phyloP scores from a whole-genome alignment of 1,139 yeast species.

The Suhomyces yuchorum region DNA sequence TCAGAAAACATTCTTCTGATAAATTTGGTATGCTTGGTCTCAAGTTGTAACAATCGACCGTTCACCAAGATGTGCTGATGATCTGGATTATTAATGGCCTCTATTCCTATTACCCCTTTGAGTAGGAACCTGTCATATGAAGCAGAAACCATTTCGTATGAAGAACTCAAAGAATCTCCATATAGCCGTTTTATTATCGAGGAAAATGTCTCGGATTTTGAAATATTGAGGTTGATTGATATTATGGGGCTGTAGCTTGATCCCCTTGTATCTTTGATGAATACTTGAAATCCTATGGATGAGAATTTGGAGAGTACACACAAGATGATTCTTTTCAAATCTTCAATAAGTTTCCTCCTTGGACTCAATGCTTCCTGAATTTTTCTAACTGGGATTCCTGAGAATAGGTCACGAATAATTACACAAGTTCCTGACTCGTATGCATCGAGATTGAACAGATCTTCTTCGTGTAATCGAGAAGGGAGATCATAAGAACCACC shows the following conservation, averaged over 20 bases:
- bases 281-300: not conserved
- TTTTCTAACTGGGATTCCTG: conserved; percentile 60
- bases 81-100: conserved; percentile 32
- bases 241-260: not conserved
- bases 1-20: conserved; percentile 32
- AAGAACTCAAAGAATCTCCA: conserved; percentile 20
- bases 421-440: conserved; percentile 52
- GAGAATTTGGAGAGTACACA: not conserved
- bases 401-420: conserved; percentile 50
- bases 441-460: not conserved
- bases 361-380: conserved; percentile 27
- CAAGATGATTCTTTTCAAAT: conserved; percentile 6
- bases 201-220: conserved; percentile 17
- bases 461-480: not conserved
- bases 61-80: conserved; percentile 54
- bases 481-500: too few species aligned
- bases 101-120: conserved; percentile 32
- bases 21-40: conserved; percentile 23
- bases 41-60: conserved; percentile 30
- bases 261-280: not conserved
- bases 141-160: conserved; percentile 24
- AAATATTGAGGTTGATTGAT: not conserved
- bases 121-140: conserved; percentile 27
- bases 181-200: conserved; percentile 25
- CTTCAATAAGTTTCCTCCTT: conserved; percentile 26